A percentile compares a stretch with the other conserved stretches of the same genome.
phyloP scores from a whole-genome alignment of 352 stramenopile species.

The Globisporangium irregulare region DNA sequence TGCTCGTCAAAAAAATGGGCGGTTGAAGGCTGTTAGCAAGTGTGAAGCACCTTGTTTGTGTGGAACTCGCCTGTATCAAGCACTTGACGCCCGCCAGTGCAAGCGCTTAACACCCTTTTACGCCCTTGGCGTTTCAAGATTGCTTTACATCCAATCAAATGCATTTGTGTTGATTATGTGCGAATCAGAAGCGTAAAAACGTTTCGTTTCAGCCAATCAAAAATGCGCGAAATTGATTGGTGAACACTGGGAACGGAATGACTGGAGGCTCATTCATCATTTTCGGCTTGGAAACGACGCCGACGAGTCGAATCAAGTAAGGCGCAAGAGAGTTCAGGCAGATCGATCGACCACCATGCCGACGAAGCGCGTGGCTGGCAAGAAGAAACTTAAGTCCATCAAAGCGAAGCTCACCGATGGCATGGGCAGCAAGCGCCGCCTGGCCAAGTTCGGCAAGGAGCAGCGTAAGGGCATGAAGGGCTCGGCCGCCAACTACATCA shows the following conservation, averaged over 20 bases:
- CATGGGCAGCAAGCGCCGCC: constrained; percentile 78
- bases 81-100: background rate
- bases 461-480: constrained; percentile 80
- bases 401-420: constrained; percentile 84
- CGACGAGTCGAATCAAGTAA: background rate
- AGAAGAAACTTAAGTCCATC: constrained; percentile 91
- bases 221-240: constrained; percentile 26
- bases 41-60: constrained; percentile 6
- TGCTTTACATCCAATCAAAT: constrained; percentile 23
- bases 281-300: constrained; percentile 16
- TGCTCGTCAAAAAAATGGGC: constrained; percentile 4
- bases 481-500: constrained; percentile 94
- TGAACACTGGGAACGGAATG: constrained; percentile 23
- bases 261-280: constrained; percentile 20
- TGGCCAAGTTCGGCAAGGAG: constrained; percentile 85
- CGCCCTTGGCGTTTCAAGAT: constrained; percentile 26
- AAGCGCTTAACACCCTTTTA: constrained; percentile 8
- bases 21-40: constrained; percentile 8
- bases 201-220: constrained; percentile 26
- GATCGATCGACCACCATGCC: constrained; percentile 41
- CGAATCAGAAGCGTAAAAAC: background rate
- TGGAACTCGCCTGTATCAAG: background rate
- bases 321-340: background rate
- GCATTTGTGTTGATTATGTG: background rate
- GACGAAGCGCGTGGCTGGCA: constrained; percentile 86